Base-by-base conservation (phyloP, 768 basidiomycete species). In the Hygrocybe coccinea region DNA sequence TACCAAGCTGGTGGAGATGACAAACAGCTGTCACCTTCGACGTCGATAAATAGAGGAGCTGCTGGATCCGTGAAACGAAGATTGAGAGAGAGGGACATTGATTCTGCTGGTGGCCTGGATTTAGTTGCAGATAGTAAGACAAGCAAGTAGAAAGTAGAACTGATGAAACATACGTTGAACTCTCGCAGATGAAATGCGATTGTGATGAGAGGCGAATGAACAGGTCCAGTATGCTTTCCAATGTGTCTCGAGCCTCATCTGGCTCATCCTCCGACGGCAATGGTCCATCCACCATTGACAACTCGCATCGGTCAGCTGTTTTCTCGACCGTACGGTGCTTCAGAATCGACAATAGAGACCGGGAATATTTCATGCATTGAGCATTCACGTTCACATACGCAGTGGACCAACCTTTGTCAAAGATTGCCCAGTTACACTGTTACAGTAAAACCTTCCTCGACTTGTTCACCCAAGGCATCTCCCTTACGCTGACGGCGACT, bases 111-210 rank as follows among this genome's bases (percentile, higher is more conserved):
- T 87, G 5, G 90, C 90, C 90, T 92, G 52, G 29, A 17, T 22
- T 53, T 47, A 17, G 6, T 12, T 7, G 36, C 17, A 52, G 4
- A 41, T 38, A 39, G 29, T 15, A 25, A 39, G 25, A 24, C 8
- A 17, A 19, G 15, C 44, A 41, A 21, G 47, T 22, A 4, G 33
- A 43, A 35, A 25, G 10, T 8, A 24, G 50, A 19, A 29, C 22
- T 35, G 41, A 17, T 12, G 14, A 22, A 19, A 66, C 77, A 56
- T 59, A 90, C 91, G 56, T 84, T 89, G 70, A 93, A 91, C 71
- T 93, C 91, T 35, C 86, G 82, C 24, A 93, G 70, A 69, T 91
- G 90, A 61, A n/a, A n/a, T n/a, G n/a, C n/a, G n/a, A n/a, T n/a
- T n/a, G n/a, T n/a, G n/a, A n/a, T n/a, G n/a, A n/a, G 92, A 91